Base-by-base conservation (phyloP, 768 basidiomycete genomes). In the Xerocomellus amylosporus region DNA sequence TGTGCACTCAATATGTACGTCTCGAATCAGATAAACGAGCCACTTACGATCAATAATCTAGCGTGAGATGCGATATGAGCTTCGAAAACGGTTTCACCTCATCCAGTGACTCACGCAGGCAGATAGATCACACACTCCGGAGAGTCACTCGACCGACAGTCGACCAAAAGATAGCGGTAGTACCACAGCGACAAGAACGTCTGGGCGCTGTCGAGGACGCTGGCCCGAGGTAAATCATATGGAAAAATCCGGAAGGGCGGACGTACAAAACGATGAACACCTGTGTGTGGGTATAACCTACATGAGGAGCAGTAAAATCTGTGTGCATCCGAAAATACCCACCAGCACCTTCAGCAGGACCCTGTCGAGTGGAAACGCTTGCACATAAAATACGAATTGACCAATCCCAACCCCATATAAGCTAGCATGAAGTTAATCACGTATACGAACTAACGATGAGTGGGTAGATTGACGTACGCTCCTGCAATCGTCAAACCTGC, bases 321-420 rank as follows among this genome's bases (percentile, higher is more conserved):
- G 8, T 30, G 28, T 30, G 30, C 5, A 3, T 3, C 9, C 22
- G 9, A 30, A 2, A n/a, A 20, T 19, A 22, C 65, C 53, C 9
- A 65, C 65, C 53, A 53, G n/a, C 10, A 15, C 8, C 42, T 49
- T 67, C 6, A 67, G 15, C 2, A 26, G 36, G 12, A 40, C 12
- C 30, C 10, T 14, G 28, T 67, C 65, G 12, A 9, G 37, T 2
- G 63, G 63, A 55, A 67, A 67, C 1, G 49, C 40, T 38, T 34
- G 40, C 13, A 57, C 17, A 38, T 67, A 67, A 38, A 59, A 62
- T 12, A 55, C 30, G 49, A 54, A 54, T 56, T 66, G 65, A 19
- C 62, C 46, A 19, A 62, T 7, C 14, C 52, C 53, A 5, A 49
- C 51, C 2, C 65, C 65, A 24, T 66, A 64, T 31, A 66, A 49